Evolutionary conservation across 2,329 filamentous ascomycete genomes (phyloP).

Genomic region (Phyllosticta citriasiana): DNA sequence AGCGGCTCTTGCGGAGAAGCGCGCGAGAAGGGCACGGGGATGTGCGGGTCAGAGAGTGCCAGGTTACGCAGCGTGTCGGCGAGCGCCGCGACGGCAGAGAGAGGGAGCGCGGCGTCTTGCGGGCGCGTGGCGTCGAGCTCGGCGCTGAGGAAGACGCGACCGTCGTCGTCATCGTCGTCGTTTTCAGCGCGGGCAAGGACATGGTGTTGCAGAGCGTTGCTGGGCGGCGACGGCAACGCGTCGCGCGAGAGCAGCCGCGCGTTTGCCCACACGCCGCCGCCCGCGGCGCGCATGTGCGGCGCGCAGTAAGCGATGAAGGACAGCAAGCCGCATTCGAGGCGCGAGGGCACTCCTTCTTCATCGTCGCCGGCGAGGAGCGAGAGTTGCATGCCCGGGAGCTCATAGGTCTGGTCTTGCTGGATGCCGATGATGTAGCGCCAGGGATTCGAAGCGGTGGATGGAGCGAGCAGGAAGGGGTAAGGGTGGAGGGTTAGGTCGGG

Average conservation of each 20-base stretch:
- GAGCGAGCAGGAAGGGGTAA: conserved; percentile 3
- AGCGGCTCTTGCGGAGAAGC: neutral
- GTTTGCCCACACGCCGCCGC: conserved; percentile 4
- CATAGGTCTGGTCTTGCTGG: neutral
- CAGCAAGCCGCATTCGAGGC: conserved; percentile 1
- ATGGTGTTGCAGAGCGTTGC: neutral
- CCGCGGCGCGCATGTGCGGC: neutral
- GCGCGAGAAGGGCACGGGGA: neutral
- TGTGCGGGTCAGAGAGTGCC: neutral
- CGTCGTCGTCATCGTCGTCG: neutral
- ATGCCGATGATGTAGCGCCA: conserved; percentile 1
- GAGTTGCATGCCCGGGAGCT: neutral
- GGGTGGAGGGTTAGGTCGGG: neutral
- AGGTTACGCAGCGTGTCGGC: neutral
- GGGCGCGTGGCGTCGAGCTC: neutral
- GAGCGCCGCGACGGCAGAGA: conserved; percentile 3
- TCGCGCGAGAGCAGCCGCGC: conserved; percentile 3
- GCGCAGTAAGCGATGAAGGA: neutral
- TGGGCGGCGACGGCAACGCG: neutral
- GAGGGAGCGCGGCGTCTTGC: neutral
- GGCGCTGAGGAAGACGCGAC: neutral
- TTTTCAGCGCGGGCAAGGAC: neutral
- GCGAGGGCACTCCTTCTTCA: neutral
- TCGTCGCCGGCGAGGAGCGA: neutral
- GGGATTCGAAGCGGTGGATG: neutral